Evolutionary conservation across 2,329 filamentous ascomycete species (phyloP).

Genomic region (Aspergillus puulaauensis): DNA sequence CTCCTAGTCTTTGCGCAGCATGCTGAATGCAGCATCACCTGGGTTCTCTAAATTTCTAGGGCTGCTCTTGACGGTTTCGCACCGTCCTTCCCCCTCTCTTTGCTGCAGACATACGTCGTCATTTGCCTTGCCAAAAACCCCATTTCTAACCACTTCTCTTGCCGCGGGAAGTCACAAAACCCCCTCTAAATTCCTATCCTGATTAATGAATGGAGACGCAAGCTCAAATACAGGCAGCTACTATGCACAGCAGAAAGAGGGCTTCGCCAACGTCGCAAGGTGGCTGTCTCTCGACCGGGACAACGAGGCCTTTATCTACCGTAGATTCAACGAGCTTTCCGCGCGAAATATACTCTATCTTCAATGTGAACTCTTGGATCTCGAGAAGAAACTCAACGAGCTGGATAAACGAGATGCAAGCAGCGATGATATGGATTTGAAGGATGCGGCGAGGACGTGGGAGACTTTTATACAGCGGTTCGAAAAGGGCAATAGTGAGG

Average conservation of each 20-base stretch:
- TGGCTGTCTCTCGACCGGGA: not conserved
- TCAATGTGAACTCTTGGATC: not conserved
- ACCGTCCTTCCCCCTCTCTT: too few species aligned
- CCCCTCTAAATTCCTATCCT: too few species aligned
- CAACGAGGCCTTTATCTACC: not conserved
- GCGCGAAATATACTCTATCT: not conserved
- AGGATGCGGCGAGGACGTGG: not conserved
- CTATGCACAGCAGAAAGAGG: not conserved
- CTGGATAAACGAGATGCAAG: not conserved
- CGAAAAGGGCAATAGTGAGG: not conserved
- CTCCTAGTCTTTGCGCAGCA: too few species aligned
- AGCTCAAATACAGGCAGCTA: too few species aligned
- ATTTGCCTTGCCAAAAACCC: too few species aligned
- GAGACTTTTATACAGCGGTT: not conserved
- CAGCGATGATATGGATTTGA: not conserved
- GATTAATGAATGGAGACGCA: too few species aligned
- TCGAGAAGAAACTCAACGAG: not conserved
- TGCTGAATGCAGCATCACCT: too few species aligned
- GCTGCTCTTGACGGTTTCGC: too few species aligned
- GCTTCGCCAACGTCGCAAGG: not conserved
- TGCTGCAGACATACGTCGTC: too few species aligned
- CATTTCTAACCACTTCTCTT: too few species aligned
- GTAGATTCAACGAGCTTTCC: not conserved
- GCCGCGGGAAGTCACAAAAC: too few species aligned
- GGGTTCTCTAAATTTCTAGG: too few species aligned